Evolutionary conservation across 306 rosid species (phyloP), one percentile per base, ranked within the genome.

Genomic region (Pueraria montana): DNA sequence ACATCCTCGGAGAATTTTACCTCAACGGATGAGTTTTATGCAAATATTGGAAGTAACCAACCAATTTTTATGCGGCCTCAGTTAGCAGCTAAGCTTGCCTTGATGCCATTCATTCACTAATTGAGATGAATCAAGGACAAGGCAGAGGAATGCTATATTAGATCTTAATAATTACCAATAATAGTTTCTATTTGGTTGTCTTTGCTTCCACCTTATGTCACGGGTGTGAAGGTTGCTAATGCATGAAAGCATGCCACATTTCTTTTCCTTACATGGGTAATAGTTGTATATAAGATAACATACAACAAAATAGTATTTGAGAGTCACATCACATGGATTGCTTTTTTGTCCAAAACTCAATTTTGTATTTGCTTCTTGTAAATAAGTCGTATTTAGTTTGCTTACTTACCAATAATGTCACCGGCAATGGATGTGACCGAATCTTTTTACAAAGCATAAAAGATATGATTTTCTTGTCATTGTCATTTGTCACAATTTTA

Each of bases 251-350:
- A 64, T 32, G 74, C 70, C 76, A 68, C 61, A 67, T 82, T 80
- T 76, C 74, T 78, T 46, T 82, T 65, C 78, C 82, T 43, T 63
- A 74, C 77, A 23, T 59, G 78, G 48, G 61, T 65, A 58, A 38
- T 83, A 87, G 83, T 76, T 86, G 95, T 91, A 86, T 72, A 90
- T 88, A 80, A 72, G 67, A 79, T 64, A 52, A 82, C 46, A 87
- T 52, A 79, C 73, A 80, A 73, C 72, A 68, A 68, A 84, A 82
- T 80, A 85, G 89, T 52, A 79, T 80, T 53, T 78, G 69, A 83
- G 79, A 64, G 48, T 65, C 69, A 30, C 2, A 2, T 87, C 79
- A 34, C 42, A 59, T 66, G 58, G 40, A 53, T 80, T 68, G 53
- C 64, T 14, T 12, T n/a, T 13, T 77, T 76, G 78, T 64, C 79